These are phyloP conservation scores for Aethionema arabicum DNA, from an alignment of 345 rosid genomes.

Conservation along the genomic window DNA sequence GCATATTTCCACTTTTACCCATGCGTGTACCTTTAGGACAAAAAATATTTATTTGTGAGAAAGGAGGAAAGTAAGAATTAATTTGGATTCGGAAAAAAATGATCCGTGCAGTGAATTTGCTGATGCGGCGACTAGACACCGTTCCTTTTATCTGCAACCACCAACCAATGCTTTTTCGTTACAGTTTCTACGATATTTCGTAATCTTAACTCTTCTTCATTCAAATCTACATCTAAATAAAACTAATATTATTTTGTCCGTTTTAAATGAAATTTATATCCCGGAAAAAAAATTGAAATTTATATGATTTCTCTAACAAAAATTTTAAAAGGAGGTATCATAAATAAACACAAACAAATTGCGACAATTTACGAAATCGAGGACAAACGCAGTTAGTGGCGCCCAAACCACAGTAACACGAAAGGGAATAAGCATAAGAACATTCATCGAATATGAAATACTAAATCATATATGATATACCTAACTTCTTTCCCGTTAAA, in stretches of 20 bases:
- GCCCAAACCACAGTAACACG: not conserved
- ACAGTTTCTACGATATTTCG: no score
- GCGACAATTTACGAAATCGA: not conserved
- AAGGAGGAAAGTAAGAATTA: constrained; percentile 13
- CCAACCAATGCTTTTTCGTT: constrained; percentile 1
- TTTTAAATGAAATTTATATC: no score
- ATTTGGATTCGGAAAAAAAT: not conserved
- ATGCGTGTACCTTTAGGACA: constrained; percentile 22
- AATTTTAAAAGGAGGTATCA: constrained; percentile 3
- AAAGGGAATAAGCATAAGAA: not conserved
- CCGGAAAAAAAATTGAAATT: no score
- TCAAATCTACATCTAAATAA: no score
- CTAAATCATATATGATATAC: not conserved
- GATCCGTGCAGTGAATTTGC: constrained; percentile 30
- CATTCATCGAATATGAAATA: constrained; percentile 7
- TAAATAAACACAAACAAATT: no score
- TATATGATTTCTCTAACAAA: not conserved
- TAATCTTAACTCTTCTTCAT: no score
- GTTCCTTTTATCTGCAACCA: constrained; percentile 30
- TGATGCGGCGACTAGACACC: constrained; percentile 28
- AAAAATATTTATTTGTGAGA: constrained; percentile 6
- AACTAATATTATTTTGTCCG: no score
- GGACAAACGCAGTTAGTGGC: not conserved
- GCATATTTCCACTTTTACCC: constrained; percentile 19
- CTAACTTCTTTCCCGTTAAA: not conserved